phyloP scores from a whole-genome alignment of 768 basidiomycete species.

The Psilocybe subaeruginosa region DNA sequence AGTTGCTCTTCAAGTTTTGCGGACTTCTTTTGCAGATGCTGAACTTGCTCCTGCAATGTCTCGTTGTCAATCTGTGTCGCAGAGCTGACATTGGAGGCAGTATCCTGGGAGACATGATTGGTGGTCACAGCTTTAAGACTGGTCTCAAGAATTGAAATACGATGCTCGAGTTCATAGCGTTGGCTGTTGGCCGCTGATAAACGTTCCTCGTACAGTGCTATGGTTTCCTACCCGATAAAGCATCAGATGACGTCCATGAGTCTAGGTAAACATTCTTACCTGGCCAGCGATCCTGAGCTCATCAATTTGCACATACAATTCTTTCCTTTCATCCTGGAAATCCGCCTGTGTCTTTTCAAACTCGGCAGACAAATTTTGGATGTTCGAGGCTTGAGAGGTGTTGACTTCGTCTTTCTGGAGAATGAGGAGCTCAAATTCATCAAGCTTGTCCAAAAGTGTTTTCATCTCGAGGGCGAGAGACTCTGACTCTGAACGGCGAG shows the following conservation, averaged over 20 bases:
- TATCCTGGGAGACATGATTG: slow-evolving; percentile 29
- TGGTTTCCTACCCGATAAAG: slow-evolving; percentile 72
- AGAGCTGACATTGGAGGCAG: slow-evolving; percentile 43
- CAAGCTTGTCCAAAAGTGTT: slow-evolving; percentile 55
- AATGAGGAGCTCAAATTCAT: slow-evolving; percentile 51
- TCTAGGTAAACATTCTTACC: slow-evolving; percentile 41
- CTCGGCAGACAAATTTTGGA: slow-evolving; percentile 50
- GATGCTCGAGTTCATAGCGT: slow-evolving; percentile 79
- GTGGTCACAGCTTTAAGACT: slow-evolving; percentile 25
- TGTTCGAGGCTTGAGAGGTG: slow-evolving; percentile 61
- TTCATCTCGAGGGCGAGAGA: slow-evolving; percentile 42
- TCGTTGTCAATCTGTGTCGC: slow-evolving; percentile 96
- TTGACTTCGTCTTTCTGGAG: slow-evolving; percentile 53
- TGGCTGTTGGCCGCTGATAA: slow-evolving; percentile 69
- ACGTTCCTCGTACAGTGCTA: slow-evolving; percentile 92
- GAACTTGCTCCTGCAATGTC: slow-evolving; percentile 85
- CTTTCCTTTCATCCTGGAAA: slow-evolving; percentile 59
- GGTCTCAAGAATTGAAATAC: slow-evolving; percentile 60
- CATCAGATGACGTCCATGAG: background rate
- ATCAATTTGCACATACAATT: slow-evolving; percentile 75
- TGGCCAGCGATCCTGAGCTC: slow-evolving; percentile 89
- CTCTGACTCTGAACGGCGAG: slow-evolving; percentile 22
- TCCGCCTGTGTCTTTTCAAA: slow-evolving; percentile 32
- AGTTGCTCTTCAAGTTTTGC: slow-evolving; percentile 79
- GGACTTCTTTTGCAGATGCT: slow-evolving; percentile 82